These are phyloP conservation scores for Boletus subcaerulescens DNA, from an alignment of 768 basidiomycete genomes.

Conservation along the genomic window DNA sequence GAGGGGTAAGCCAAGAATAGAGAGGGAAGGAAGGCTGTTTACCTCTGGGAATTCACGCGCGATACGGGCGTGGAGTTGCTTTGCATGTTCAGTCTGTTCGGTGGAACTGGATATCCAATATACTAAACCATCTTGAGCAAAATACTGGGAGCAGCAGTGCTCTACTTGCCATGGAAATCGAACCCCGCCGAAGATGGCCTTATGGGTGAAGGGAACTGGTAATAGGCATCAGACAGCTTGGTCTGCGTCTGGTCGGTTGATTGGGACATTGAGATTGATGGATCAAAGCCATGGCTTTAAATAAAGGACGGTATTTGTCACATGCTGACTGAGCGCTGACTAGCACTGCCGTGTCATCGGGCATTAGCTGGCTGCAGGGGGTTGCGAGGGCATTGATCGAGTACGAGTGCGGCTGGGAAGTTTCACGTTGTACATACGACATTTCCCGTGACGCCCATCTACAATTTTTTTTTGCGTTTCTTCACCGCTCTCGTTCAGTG, in stretches of 20 bases:
- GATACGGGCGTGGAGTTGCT: slow-evolving; percentile 56
- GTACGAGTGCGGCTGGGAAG: too few relatives aligned
- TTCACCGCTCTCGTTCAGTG: too few relatives aligned
- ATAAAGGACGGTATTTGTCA: too few relatives aligned
- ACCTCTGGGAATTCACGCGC: slow-evolving; percentile 70
- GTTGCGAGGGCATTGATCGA: too few relatives aligned
- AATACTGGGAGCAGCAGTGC: accelerated
- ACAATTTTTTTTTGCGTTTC: too few relatives aligned
- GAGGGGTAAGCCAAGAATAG: not conserved
- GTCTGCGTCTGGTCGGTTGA: not conserved
- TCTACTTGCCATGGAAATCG: slow-evolving; percentile 64
- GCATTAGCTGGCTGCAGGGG: too few relatives aligned
- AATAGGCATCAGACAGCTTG: slow-evolving; percentile 47
- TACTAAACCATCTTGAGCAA: slow-evolving; percentile 36
- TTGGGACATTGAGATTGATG: not conserved
- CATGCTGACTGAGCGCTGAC: too few relatives aligned
- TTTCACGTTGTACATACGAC: too few relatives aligned
- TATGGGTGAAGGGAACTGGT: slow-evolving; percentile 55
- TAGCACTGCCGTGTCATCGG: too few relatives aligned
- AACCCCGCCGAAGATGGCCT: slow-evolving; percentile 55
- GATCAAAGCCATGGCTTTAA: too few relatives aligned
- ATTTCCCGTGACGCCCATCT: too few relatives aligned
- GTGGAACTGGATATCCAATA: slow-evolving; percentile 55
- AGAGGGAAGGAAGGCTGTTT: not conserved
- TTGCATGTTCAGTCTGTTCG: slow-evolving; percentile 46